Percentiles rank a stretch among this genome's conserved stretches.
phyloP scores from a whole-genome alignment of 2,329 filamentous ascomycete species.

The Colletotrichum sp. region DNA sequence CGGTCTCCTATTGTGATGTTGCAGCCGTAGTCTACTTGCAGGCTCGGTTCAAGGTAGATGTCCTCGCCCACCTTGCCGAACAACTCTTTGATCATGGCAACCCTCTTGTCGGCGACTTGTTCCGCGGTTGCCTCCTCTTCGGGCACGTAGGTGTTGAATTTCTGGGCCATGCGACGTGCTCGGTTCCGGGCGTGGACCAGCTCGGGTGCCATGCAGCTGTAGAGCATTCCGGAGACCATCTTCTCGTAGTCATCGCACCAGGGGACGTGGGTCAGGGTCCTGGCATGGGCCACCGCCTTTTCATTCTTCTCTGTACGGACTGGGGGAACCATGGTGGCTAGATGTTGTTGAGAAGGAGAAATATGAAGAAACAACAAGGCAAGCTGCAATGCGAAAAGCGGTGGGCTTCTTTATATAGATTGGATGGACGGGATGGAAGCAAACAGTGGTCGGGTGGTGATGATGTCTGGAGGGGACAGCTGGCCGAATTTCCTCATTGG shows the following conservation, averaged over 20 bases:
- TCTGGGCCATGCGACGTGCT: not conserved
- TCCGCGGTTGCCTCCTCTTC: constrained; percentile 44
- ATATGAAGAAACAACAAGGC: not conserved
- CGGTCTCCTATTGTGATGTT: constrained; percentile 65
- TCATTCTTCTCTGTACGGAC: constrained; percentile 32
- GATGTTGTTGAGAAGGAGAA: accelerated
- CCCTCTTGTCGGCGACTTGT: constrained; percentile 40
- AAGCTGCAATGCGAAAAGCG: not conserved
- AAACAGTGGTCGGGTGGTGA: not conserved
- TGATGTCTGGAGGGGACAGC: not conserved
- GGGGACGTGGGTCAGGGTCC: constrained; percentile 53
- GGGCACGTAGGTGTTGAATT: constrained; percentile 39
- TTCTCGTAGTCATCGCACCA: constrained; percentile 67
- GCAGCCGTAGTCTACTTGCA: constrained; percentile 68
- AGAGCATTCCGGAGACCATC: constrained; percentile 68
- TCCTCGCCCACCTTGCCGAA: constrained; percentile 55
- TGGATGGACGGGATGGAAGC: not conserved
- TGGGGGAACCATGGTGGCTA: not conserved
- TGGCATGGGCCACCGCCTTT: constrained; percentile 48
- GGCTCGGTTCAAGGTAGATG: constrained; percentile 63
- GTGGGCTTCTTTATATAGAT: not conserved
- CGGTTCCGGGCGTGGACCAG: constrained; percentile 52
- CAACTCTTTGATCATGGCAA: constrained; percentile 51
- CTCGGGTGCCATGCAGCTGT: constrained; percentile 52
- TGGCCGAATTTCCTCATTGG: not conserved